Percentiles rank a stretch among this genome's conserved stretches.
phyloP scores from a whole-genome alignment of 257 asterid species.

The Solanum sitiens region DNA sequence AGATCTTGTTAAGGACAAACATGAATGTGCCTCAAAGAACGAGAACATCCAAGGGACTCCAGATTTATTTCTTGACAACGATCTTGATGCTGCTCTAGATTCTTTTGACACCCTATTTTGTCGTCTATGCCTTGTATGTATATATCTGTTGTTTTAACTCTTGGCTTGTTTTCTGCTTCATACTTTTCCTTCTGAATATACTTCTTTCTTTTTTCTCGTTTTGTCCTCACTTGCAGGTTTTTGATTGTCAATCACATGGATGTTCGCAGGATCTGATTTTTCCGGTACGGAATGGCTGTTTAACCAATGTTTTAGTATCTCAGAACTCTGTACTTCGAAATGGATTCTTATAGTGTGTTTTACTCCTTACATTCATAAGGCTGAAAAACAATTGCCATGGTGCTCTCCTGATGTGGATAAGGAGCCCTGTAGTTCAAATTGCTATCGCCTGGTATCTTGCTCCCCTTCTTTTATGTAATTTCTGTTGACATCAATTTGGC shows the following conservation, averaged over 20 bases:
- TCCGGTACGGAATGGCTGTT: slow-evolving; percentile 32
- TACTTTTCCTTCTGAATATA: not conserved
- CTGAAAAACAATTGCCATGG: slow-evolving; percentile 48
- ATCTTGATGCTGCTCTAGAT: slow-evolving; percentile 88
- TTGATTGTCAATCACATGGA: slow-evolving; percentile 90
- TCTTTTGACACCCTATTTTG: slow-evolving; percentile 90
- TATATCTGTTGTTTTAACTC: not conserved
- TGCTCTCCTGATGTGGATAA: slow-evolving; percentile 41
- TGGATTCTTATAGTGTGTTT: not conserved
- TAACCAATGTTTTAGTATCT: not conserved
- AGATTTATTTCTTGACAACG: slow-evolving; percentile 65
- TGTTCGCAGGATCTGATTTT: slow-evolving; percentile 84
- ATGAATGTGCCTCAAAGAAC: slow-evolving; percentile 20
- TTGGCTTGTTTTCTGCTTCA: not conserved
- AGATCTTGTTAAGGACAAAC: slow-evolving; percentile 41
- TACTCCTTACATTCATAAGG: slow-evolving; percentile 13
- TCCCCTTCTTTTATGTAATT: not conserved
- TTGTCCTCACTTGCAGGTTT: slow-evolving; percentile 53
- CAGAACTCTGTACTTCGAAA: not conserved
- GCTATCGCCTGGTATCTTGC: slow-evolving; percentile 54
- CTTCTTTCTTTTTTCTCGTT: slow-evolving; percentile 4
- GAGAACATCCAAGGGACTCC: slow-evolving; percentile 39
- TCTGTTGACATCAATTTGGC: not conserved
- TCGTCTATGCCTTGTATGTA: slow-evolving; percentile 87
- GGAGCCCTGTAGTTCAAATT: slow-evolving; percentile 70